Evolutionary conservation across 2,329 filamentous ascomycete species (phyloP), one percentile per base, ranked within the genome.

Genomic region (Colletotrichum lindemuthianum): DNA sequence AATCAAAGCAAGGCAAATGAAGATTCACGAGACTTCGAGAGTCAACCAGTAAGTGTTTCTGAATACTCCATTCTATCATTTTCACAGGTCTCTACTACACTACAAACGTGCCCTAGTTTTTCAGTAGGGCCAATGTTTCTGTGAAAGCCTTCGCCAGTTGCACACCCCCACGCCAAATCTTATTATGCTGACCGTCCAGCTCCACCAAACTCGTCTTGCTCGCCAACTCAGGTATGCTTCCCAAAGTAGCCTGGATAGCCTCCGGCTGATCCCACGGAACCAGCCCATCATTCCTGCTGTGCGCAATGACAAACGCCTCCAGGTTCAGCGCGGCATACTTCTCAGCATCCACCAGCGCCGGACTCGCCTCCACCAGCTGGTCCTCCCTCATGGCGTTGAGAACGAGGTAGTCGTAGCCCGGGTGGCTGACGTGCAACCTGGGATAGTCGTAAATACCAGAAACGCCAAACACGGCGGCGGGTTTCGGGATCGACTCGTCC

Each of bases 381-480:
- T 85, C 80, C 2, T 72, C 60, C 0, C 90, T 88, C 74, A 92
- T 92, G 1, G 90, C 89, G 6, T 78, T 81, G 3, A 75, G 70
- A n/a, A 90, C 78, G 64, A 92, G 88, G 3, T 79, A 79, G 5
- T 76, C 72, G 71, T 92, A 93, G n/a, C 70, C 79, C 12, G 72
- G 72, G 33, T 83, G 78, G 6, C 82, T 78, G 45, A 78, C 73
- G 24, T 82, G 77, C 13, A 92, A 74, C 0, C 80, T 81, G 4
- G 80, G 80, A 6, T 92, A 74, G 70, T 90, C 86, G 74, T 92
- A 92, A 15, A 93, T 86, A 0, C 90, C 90, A 61, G 85, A 85
- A 15, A 91, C 75, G 34, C 88, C 84, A 7, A 91, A 72, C 11
- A 91, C 75, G 4, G 82, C 85, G 2, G 76, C 72, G 0, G 87